Conservation (phyloP, 1,139 yeast species). For the Zygoascus meyerae region DNA sequence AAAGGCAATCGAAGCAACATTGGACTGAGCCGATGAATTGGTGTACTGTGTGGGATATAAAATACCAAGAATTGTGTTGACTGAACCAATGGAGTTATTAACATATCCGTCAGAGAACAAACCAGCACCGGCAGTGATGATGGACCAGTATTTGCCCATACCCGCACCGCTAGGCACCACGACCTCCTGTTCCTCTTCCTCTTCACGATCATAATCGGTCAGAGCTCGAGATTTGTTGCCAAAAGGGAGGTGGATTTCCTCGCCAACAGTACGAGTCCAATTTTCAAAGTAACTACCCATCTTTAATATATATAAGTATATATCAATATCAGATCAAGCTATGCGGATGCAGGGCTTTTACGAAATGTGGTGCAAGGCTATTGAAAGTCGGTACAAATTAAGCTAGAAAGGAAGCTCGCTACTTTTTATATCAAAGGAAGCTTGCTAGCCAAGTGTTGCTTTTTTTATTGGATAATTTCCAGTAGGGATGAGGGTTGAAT, state of each 20-base stretch:
- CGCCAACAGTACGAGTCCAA: conserved; percentile 2
- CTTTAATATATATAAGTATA: too few species aligned
- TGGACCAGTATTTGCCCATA: conserved; percentile 49
- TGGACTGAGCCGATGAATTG: conserved; percentile 59
- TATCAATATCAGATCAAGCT: too few species aligned
- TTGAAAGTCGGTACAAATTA: too few species aligned
- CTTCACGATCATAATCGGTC: background rate
- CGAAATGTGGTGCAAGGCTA: too few species aligned
- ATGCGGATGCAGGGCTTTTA: too few species aligned
- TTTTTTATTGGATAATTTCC: too few species aligned
- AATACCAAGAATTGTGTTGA: conserved; percentile 55
- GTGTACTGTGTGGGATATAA: conserved; percentile 60
- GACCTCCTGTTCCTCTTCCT: conserved; percentile 1
- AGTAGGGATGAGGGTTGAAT: too few species aligned
- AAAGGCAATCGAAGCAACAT: conserved; percentile 78
- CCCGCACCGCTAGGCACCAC: conserved; percentile 15
- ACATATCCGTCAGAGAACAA: conserved; percentile 86
- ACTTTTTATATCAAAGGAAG: too few species aligned
- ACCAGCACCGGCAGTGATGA: conserved; percentile 84
- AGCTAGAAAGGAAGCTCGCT: too few species aligned
- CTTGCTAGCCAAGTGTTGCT: too few species aligned
- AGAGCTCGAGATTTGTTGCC: background rate
- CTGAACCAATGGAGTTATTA: conserved; percentile 77
- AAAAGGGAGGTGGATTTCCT: background rate
- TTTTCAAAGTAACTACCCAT: background rate